phyloP scores from a whole-genome alignment of 257 asterid genomes.

The Euphrasia confusa region DNA sequence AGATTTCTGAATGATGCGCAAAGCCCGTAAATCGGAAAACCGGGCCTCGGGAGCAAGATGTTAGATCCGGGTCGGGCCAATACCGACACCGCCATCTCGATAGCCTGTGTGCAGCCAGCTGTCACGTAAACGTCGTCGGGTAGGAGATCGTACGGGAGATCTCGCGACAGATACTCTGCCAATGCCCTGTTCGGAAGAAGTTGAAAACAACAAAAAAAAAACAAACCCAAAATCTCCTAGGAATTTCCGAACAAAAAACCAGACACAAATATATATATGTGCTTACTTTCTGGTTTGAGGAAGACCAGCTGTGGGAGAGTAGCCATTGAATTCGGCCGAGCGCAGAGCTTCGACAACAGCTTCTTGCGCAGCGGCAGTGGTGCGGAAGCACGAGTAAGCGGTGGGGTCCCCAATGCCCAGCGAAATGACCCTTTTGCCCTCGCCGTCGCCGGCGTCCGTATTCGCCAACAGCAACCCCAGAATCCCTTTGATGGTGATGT shows the following conservation, averaged over 20 bases:
- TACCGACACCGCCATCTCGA: constrained; percentile 56
- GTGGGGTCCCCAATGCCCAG: constrained; percentile 89
- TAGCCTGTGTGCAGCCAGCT: constrained; percentile 87
- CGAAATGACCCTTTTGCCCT: constrained; percentile 45
- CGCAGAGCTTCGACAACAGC: constrained; percentile 52
- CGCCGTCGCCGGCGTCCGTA: constrained; percentile 15
- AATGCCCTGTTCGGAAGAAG: constrained; percentile 49
- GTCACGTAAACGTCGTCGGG: constrained; percentile 69
- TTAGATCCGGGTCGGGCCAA: constrained; percentile 71
- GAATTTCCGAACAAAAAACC: neutral
- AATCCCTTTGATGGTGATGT: constrained; percentile 69
- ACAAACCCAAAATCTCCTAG: neutral
- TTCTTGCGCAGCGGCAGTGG: constrained; percentile 49
- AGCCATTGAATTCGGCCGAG: constrained; percentile 74
- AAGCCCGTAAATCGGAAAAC: constrained; percentile 76
- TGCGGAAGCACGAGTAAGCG: constrained; percentile 57
- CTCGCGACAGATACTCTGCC: constrained; percentile 66
- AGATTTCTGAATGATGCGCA: constrained; percentile 59
- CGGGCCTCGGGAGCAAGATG: constrained; percentile 75
- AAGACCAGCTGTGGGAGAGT: constrained; percentile 77
- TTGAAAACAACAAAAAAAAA: neutral
- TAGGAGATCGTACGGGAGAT: constrained; percentile 53
- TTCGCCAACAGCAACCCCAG: constrained; percentile 55
- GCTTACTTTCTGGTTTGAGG: constrained; percentile 72
- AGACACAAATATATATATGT: neutral